Conservation (phyloP, 1,139 yeast genomes). For the Lodderomyces oxycetoniae region DNA sequence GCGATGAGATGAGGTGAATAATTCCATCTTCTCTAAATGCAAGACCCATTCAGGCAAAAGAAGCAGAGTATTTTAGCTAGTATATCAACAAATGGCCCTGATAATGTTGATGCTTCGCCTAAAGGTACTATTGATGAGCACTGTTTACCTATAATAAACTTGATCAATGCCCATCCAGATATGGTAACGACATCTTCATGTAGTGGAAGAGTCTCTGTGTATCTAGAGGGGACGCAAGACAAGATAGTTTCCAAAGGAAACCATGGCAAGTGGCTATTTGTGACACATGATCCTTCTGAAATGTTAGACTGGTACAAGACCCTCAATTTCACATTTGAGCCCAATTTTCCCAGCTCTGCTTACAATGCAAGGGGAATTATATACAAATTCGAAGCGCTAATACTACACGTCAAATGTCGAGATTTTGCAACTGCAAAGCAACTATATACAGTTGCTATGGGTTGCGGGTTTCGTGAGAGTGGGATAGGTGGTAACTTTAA, state of each 20-base stretch:
- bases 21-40: too few relatives aligned
- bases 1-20: too few relatives aligned
- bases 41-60: conserved; percentile 65
- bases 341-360: conserved; percentile 9
- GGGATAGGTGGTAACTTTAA: conserved; percentile 77
- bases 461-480: conserved; percentile 80
- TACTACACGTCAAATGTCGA: conserved; percentile 77
- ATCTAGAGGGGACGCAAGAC: conserved; percentile 55
- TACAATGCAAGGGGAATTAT: conserved; percentile 49
- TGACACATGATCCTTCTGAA: conserved; percentile 57
- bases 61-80: conserved; percentile 54
- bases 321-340: conserved; percentile 20
- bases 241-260: conserved; percentile 79
- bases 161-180: conserved; percentile 57
- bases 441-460: conserved; percentile 68
- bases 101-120: conserved; percentile 67
- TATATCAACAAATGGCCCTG: conserved; percentile 40
- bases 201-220: conserved; percentile 81
- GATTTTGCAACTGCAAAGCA: conserved; percentile 53
- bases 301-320: conserved; percentile 50
- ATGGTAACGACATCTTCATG: conserved; percentile 88
- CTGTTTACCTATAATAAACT: conserved; percentile 64
- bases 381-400: conserved; percentile 80
- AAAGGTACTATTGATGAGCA: conserved; percentile 75
- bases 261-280: conserved; percentile 82